Conservation (phyloP, 225 moss, liverwort and hornwort genomes). For the Thuidium tamariscinum region DNA sequence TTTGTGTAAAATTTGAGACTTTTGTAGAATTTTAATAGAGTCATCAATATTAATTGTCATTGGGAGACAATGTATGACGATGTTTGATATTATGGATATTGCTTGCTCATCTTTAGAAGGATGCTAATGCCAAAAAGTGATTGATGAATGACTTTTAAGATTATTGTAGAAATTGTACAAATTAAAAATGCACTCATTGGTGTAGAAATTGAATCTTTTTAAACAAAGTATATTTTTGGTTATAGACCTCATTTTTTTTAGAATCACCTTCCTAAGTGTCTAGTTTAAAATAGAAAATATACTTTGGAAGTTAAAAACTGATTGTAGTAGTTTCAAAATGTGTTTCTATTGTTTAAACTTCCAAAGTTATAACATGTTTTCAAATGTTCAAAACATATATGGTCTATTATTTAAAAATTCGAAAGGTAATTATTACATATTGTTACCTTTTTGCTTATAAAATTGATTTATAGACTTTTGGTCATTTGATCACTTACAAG, state of each 20-base stretch:
- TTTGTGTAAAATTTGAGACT: too few relatives aligned
- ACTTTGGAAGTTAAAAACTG: background rate
- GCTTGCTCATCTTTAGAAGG: background rate
- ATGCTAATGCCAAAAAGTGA: too few relatives aligned
- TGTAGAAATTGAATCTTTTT: background rate
- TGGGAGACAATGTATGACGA: too few relatives aligned
- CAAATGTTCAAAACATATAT: background rate
- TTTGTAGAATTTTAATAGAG: too few relatives aligned
- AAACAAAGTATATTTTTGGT: background rate
- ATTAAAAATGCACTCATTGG: background rate
- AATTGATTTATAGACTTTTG: background rate
- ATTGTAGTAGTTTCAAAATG: background rate
- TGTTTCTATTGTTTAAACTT: background rate
- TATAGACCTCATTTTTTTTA: background rate
- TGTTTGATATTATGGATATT: too few relatives aligned
- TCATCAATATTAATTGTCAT: too few relatives aligned
- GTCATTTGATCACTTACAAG: accelerated
- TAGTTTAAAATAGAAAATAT: background rate
- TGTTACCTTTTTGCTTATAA: background rate
- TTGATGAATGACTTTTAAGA: too few relatives aligned
- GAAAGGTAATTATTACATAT: background rate
- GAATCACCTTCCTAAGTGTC: background rate
- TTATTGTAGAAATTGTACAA: background rate
- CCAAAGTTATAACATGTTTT: background rate
- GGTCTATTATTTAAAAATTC: background rate